Base-by-base conservation (phyloP, 257 asterid species). In the Scutellaria galericulata region DNA sequence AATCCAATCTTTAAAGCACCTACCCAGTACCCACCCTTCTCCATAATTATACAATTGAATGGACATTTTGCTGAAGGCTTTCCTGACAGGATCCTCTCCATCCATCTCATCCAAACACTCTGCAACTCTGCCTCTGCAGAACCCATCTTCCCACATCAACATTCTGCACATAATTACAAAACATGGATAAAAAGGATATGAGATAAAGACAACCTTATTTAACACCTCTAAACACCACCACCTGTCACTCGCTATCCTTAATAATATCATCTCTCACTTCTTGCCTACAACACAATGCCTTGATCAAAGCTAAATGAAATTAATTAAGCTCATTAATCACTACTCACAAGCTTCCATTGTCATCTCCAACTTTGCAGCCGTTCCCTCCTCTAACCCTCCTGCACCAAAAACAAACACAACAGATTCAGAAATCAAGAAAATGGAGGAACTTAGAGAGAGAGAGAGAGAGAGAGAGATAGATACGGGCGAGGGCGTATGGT, bases 11-110 rank as follows among this genome's bases (percentile, higher is more conserved):
- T 64, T 12, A 81, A 80, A 85, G 82, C 84, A 91, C 96, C 96
- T 89, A 94, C 99, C 97, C 80, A 94, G 90, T 89, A 94, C 99
- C 99, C 98, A 95, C 99, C 99, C 99, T 95, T 95, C 99, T 92
- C 99, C 99, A 88, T 95, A 95, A 87, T 95, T 95, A 87, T 95
- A 95, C 80, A 95, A 81, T 74, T 95, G 98, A 84, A 92, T 95
- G 68, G 99, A 95, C 99, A 95, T 95, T 78, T 95, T 95, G 90
- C 98, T 95, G 98, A 95, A 95, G 86, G 98, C 88, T 76, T 92
- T 95, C 80, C 90, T 83, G 88, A 95, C 93, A 75, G 83, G 87
- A 78, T 92, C 98, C 68, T 95, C 99, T 6, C 91, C 97, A 56
- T 95, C 92, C 85, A 95, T 87, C 64, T 90, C 98, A 48, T 89